Percentiles rank a stretch among this genome's conserved stretches.
These are phyloP conservation scores for Zalaria sp. DNA, from an alignment of 2,329 filamentous ascomycete species.

Conservation along the genomic window DNA sequence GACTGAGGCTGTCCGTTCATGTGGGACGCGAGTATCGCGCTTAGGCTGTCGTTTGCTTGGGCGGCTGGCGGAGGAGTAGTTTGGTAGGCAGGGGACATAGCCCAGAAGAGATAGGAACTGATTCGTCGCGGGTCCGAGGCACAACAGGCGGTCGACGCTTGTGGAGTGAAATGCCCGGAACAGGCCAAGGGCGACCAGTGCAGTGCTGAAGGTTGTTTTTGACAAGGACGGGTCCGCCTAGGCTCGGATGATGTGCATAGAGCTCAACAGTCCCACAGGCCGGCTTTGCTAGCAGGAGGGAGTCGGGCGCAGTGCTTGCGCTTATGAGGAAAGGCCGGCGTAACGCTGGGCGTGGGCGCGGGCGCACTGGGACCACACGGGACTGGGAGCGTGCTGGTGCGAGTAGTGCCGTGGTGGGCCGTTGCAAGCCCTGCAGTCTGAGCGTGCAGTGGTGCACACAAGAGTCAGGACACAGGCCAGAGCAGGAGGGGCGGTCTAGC, in stretches of 20 bases:
- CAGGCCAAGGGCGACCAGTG: background rate
- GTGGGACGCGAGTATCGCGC: constrained; percentile 24
- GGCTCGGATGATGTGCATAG: background rate
- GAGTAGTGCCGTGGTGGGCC: no score
- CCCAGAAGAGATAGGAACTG: constrained; percentile 7
- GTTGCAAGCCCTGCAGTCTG: no score
- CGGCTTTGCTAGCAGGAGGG: background rate
- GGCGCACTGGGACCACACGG: no score
- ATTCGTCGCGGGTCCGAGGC: background rate
- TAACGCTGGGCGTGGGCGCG: background rate
- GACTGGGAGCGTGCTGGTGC: no score
- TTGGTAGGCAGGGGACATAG: constrained; percentile 29
- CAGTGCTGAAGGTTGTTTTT: background rate
- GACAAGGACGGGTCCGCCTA: background rate
- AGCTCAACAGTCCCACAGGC: background rate
- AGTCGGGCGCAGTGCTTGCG: background rate
- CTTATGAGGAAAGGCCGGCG: background rate
- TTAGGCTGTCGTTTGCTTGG: constrained; percentile 22
- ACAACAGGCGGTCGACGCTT: background rate
- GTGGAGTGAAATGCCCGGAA: background rate
- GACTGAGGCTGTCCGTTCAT: constrained; percentile 27
- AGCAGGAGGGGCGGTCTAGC: no score
- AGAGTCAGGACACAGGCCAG: no score
- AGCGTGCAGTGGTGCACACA: no score
- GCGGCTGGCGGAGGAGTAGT: constrained; percentile 21